Evolutionary conservation across 306 rosid genomes (phyloP).

Genomic region (Cicer cuneatum): DNA sequence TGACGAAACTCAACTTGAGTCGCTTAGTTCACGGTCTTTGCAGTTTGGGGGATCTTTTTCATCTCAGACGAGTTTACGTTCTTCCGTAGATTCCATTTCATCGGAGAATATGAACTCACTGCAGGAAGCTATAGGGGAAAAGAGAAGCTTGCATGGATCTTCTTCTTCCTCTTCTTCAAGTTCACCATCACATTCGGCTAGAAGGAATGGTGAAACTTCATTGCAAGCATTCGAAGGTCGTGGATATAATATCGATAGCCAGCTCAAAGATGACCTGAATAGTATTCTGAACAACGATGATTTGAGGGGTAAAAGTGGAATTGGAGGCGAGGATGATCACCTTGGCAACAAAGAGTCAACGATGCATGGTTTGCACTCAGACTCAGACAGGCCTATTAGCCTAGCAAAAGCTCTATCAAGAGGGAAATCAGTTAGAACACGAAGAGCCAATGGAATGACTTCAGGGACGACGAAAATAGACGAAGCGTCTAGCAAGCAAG

Average conservation of each 20-base stretch:
- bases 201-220: slow-evolving; percentile 52
- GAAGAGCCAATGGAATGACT: slow-evolving; percentile 57
- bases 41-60: slow-evolving; percentile 63
- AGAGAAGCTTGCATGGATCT: slow-evolving; percentile 48
- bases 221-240: slow-evolving; percentile 50
- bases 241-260: slow-evolving; percentile 49
- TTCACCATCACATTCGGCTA: slow-evolving; percentile 50
- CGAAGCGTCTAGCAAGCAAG: slow-evolving; percentile 51
- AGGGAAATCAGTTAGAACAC: slow-evolving; percentile 90
- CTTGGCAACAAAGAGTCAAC: slow-evolving; percentile 44
- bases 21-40: slow-evolving; percentile 55
- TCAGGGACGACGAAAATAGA: slow-evolving; percentile 46
- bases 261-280: slow-evolving; percentile 44
- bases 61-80: slow-evolving; percentile 59
- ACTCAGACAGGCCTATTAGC: slow-evolving; percentile 51
- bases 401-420: slow-evolving; percentile 51
- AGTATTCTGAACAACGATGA: slow-evolving; percentile 45
- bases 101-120: slow-evolving; percentile 45
- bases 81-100: slow-evolving; percentile 54
- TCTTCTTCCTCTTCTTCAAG: slow-evolving; percentile 43
- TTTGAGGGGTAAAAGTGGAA: slow-evolving; percentile 48
- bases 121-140: slow-evolving; percentile 47
- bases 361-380: slow-evolving; percentile 40
- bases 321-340: slow-evolving; percentile 42
- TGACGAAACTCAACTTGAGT: slow-evolving; percentile 80